Percentiles rank a stretch among this genome's conserved stretches.
These are phyloP conservation scores for Cocos nucifera DNA, from an alignment of 176 grass and related monocot species.

Conservation along the genomic window DNA sequence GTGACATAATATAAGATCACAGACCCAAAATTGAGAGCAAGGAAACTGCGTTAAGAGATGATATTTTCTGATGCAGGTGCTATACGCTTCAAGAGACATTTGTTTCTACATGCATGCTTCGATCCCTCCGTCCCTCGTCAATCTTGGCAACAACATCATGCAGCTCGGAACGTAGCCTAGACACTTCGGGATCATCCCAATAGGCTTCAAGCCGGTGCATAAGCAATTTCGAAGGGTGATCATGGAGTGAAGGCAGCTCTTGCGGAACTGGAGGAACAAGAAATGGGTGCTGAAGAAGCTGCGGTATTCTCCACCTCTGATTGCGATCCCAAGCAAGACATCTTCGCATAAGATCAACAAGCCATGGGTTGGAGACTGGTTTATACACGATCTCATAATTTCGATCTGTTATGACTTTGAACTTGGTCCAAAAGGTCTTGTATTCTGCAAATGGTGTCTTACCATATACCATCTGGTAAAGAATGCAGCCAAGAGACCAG, in stretches of 20 bases:
- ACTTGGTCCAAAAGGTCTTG: constrained; percentile 81
- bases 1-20: no score
- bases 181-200: constrained; percentile 42
- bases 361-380: constrained; percentile 69
- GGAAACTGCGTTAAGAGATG: no score
- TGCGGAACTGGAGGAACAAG: constrained; percentile 50
- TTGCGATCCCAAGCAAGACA: constrained; percentile 81
- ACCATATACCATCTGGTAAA: constrained; percentile 97
- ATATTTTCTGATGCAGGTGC: no score
- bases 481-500: constrained; percentile 95
- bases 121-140: constrained; percentile 19
- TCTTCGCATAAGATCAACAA: constrained; percentile 72
- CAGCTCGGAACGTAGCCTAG: constrained; percentile 31
- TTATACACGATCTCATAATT: constrained; percentile 57
- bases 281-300: constrained; percentile 73
- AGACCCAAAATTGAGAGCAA: no score
- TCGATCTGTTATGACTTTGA: constrained; percentile 70
- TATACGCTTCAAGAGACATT: no score
- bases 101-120: not conserved
- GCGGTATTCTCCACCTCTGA: constrained; percentile 73
- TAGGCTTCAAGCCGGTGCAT: constrained; percentile 34
- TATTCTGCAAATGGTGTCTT: constrained; percentile 85
- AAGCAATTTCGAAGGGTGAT: constrained; percentile 21
- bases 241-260: constrained; percentile 20
- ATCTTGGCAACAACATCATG: constrained; percentile 29